A percentile compares a stretch with the other conserved stretches of the same genome.
These are phyloP conservation scores for Candida michaelii DNA, from an alignment of 805 yeast species.

Conservation along the genomic window DNA sequence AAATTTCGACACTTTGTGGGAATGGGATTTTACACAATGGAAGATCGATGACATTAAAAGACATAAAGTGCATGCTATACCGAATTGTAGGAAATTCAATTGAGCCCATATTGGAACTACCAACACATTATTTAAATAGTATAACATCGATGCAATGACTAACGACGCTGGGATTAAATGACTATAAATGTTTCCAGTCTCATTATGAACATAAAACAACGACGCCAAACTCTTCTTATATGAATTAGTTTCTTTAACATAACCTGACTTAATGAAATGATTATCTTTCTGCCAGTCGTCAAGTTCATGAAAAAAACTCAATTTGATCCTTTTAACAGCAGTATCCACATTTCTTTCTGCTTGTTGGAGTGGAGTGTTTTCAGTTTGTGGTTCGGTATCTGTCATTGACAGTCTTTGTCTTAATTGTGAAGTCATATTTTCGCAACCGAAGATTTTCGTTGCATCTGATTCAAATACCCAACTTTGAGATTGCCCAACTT, in stretches of 20 bases:
- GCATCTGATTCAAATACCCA: neutral
- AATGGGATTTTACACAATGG: slow-evolving; percentile 69
- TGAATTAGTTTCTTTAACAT: slow-evolving; percentile 57
- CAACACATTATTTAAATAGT: slow-evolving; percentile 26
- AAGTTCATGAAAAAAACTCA: slow-evolving; percentile 50
- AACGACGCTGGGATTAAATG: slow-evolving; percentile 54
- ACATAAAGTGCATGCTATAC: slow-evolving; percentile 58
- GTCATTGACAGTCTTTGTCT: slow-evolving; percentile 4
- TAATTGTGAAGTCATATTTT: slow-evolving; percentile 1
- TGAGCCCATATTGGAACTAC: slow-evolving; percentile 39
- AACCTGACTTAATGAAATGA: slow-evolving; percentile 62
- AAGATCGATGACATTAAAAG: slow-evolving; percentile 63
- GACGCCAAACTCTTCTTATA: slow-evolving; percentile 47
- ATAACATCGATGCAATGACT: slow-evolving; percentile 23
- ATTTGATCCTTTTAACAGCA: neutral
- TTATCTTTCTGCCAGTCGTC: slow-evolving; percentile 78
- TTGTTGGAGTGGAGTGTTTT: neutral
- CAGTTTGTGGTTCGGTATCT: neutral
- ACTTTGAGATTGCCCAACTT: too few relatives aligned
- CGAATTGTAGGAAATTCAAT: slow-evolving; percentile 52
- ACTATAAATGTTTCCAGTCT: slow-evolving; percentile 67
- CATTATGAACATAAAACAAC: slow-evolving; percentile 62
- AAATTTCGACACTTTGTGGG: slow-evolving; percentile 48
- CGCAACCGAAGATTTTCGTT: neutral
- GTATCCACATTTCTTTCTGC: neutral